Evolutionary conservation across 2,329 filamentous ascomycete species (phyloP), one percentile per base, ranked within the genome.

Genomic region (Colletotrichum somersetense): DNA sequence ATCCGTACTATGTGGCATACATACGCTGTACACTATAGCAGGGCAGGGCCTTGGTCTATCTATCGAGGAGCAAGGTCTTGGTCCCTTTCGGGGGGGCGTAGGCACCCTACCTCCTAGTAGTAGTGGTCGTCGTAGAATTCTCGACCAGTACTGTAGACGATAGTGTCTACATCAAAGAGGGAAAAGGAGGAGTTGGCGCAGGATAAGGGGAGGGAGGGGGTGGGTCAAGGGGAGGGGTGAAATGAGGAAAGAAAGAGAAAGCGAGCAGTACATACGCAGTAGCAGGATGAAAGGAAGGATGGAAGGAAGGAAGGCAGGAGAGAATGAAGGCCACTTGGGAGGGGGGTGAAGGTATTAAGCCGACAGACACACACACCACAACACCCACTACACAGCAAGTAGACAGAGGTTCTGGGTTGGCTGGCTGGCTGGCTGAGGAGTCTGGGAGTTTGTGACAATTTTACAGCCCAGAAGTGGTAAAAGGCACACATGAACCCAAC

Each of bases 71-170:
- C 44, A 46, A 6, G 44, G 18, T 18, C 53, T 56, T 56, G 53
- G 53, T 56, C 53, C 53, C 11, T 33, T 38, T 10, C 26, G 26
- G 35, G 18, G 42, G 6, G 30, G 30, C 20, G 26, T 26, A 57
- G 42, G 56, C 63, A 26, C 26, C 26, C 26, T 26, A 26, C 26
- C 26, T 26, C 26, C n/a, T n/a, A n/a, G 26, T 26, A 26, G 26
- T 26, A 3, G 26, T 26, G 26, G 26, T 26, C 1, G 26, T 26
- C 26, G 26, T 71, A 52, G 67, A 48, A 65, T 58, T 67, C 56
- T 67, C 57, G 62, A 71, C 57, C 42, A 71, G 57, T 55, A 33
- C 48, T 33, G 50, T 56, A 67, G 67, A 62, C 48, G 67, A 56
- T 11, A 42, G 14, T 16, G 40, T 42, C 26, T 26, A 26, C 26